Conservation (phyloP, 1,139 yeast species). For the Candida tropicalis region DNA sequence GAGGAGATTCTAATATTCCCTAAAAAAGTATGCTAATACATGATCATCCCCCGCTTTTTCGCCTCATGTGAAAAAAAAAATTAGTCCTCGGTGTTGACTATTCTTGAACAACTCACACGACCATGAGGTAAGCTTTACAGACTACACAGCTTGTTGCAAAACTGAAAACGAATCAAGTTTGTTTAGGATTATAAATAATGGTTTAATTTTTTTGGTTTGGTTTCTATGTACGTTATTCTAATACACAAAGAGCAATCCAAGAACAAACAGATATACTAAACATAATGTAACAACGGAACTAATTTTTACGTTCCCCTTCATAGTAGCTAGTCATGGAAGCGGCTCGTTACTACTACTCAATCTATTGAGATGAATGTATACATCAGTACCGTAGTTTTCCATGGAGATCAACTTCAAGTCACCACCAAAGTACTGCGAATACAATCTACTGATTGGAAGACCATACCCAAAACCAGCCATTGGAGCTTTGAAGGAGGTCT, state of each 20-base stretch:
- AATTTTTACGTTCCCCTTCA: slow-evolving; percentile 13
- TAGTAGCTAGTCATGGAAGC: slow-evolving; percentile 31
- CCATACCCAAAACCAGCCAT: slow-evolving; percentile 97
- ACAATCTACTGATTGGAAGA: slow-evolving; percentile 79
- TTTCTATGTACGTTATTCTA: slow-evolving; percentile 2
- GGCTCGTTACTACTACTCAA: slow-evolving; percentile 52
- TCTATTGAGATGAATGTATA: slow-evolving; percentile 76
- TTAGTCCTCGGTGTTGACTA: slow-evolving; percentile 1
- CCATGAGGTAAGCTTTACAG: too few species aligned
- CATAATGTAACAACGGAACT: slow-evolving; percentile 7
- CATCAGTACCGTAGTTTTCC: slow-evolving; percentile 97
- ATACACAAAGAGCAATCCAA: slow-evolving; percentile 6
- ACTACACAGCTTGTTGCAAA: slow-evolving; percentile 1
- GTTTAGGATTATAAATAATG: too few species aligned
- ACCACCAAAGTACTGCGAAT: slow-evolving; percentile 91
- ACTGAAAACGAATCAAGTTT: too few species aligned
- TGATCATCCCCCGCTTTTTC: slow-evolving; percentile 3
- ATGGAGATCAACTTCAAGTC: slow-evolving; percentile 82
- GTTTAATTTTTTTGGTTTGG: not conserved
- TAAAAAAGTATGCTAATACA: too few species aligned
- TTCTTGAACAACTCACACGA: not conserved
- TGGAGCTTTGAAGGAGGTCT: slow-evolving; percentile 76
- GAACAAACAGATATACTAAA: slow-evolving; percentile 4
- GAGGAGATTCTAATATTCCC: too few species aligned
- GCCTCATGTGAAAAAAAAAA: slow-evolving; percentile 1